phyloP scores from a whole-genome alignment of 2,329 filamentous ascomycete genomes.

The Trichophyton verrucosum region DNA sequence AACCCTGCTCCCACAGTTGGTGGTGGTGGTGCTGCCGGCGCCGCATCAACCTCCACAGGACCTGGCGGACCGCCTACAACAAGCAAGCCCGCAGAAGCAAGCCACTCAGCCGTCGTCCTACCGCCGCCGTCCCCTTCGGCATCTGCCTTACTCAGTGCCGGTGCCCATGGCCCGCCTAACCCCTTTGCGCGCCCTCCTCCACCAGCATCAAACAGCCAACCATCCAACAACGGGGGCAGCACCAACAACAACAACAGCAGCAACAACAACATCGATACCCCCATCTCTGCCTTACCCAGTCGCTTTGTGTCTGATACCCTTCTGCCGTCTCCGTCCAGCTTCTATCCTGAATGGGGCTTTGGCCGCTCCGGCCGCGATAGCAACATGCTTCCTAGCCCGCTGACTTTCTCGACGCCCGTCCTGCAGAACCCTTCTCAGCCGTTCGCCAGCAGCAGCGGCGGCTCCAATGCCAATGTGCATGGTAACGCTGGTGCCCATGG shows the following conservation, averaged over 20 bases:
- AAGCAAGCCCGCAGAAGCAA: constrained; percentile 43
- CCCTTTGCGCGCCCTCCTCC: constrained; percentile 87
- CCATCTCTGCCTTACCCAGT: constrained; percentile 85
- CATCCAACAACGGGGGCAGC: constrained; percentile 24
- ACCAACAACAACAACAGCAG: constrained; percentile 17
- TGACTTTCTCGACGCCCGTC: constrained; percentile 79
- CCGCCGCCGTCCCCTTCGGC: constrained; percentile 88
- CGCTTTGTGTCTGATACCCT: constrained; percentile 81
- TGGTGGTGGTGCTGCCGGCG: too few species aligned
- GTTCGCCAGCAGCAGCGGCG: neutral
- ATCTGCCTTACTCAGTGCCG: constrained; percentile 73
- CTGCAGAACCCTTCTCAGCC: constrained; percentile 17
- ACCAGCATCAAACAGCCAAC: constrained; percentile 26
- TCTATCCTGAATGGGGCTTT: constrained; percentile 86
- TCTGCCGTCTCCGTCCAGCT: constrained; percentile 78
- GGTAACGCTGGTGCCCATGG: neutral
- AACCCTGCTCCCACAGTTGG: constrained; percentile 27
- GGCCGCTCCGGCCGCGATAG: constrained; percentile 50
- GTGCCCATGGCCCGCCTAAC: constrained; percentile 84
- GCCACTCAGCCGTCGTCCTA: constrained; percentile 61
- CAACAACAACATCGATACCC: constrained; percentile 50
- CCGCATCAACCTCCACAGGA: too few species aligned
- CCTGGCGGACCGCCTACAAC: constrained; percentile 22
- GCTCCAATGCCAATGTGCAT: neutral
- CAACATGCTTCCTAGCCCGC: constrained; percentile 80